Base-by-base conservation (phyloP, 2,329 filamentous ascomycete species). In the Fusarium hostae region DNA sequence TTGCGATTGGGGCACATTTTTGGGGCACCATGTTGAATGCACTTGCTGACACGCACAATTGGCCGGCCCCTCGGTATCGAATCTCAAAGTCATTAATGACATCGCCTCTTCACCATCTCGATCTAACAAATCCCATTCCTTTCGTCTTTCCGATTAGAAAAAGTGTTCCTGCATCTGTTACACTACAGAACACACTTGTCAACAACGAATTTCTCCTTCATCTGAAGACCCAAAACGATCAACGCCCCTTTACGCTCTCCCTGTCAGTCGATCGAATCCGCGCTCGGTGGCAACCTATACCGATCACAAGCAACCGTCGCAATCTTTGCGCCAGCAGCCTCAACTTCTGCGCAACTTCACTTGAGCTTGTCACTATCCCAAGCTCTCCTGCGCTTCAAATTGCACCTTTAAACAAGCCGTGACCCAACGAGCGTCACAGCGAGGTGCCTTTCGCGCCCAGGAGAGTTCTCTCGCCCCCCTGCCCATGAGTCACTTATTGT, bases 401-500 rank as follows among this genome's bases (percentile, higher is more conserved):
- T 58, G 85, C 86, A 86, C 92, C 92, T 95, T 95, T 94, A 95
- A 96, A 95, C 79, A 95, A 79, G 94, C 94, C 92, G 94, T 95
- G 91, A 87, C 91, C 91, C 91, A 63, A 74, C 74, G 92, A 92
- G 92, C 90, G 77, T 92, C 91, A 94, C 91, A 93, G 94, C 93
- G 92, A 97, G 94, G 94, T 91, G 92, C 88, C 82, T 82, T 84
- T 86, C 84, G 85, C 83, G 85, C 82, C 79, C 80, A 79, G 81
- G 82, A 82, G 78, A 80, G 76, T 75, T 39, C 43, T 60, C 65
- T 67, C 41, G 56, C 68, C 78, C 64, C 64, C 74, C 72, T 72
- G 78, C 81, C 90, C 90, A 96, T 98, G 95, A 98, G 94, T 91
- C 92, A 94, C 86, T 89, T 92, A 89, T 90, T 99, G 82, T 98